phyloP scores from a whole-genome alignment of 139 green algal species.

The Chlamydomonas asymmetrica region DNA sequence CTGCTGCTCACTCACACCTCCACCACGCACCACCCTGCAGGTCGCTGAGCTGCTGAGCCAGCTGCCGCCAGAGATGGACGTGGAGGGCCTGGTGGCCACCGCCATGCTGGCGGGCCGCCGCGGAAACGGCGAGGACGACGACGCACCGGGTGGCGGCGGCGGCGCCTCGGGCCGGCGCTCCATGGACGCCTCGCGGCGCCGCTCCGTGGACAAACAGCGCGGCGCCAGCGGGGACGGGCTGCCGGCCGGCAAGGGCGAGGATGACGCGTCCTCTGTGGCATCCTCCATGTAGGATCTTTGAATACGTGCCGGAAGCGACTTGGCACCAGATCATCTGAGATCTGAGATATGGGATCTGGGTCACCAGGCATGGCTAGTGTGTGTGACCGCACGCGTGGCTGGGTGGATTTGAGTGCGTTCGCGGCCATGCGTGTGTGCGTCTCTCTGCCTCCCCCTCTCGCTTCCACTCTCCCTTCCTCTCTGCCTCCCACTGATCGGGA shows the following conservation, averaged over 20 bases:
- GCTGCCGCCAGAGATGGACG: conserved; percentile 46
- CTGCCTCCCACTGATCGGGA: too few relatives aligned
- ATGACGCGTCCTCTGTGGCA: conserved; percentile 13
- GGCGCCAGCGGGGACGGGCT: background rate
- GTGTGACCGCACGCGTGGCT: too few relatives aligned
- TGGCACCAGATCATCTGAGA: too few relatives aligned
- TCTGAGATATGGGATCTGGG: too few relatives aligned
- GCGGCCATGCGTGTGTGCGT: too few relatives aligned
- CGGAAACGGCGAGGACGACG: conserved; percentile 8
- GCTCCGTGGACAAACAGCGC: background rate
- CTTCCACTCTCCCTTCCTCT: too few relatives aligned
- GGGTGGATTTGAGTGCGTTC: too few relatives aligned
- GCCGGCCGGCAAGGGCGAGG: background rate
- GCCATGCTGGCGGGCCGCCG: background rate
- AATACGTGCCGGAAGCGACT: too few relatives aligned
- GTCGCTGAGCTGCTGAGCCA: conserved; percentile 43
- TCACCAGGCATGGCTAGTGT: too few relatives aligned
- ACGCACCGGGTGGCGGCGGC: background rate
- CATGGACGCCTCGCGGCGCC: conserved; percentile 3
- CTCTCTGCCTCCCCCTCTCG: too few relatives aligned
- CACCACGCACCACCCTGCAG: too few relatives aligned
- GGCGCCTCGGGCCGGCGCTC: background rate
- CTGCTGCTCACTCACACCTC: too few relatives aligned
- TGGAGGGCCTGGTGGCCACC: conserved; percentile 38
- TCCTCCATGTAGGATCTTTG: conserved; percentile 21